phyloP scores from a whole-genome alignment of 1,284 basidiomycete species.

The Tilletia caries region DNA sequence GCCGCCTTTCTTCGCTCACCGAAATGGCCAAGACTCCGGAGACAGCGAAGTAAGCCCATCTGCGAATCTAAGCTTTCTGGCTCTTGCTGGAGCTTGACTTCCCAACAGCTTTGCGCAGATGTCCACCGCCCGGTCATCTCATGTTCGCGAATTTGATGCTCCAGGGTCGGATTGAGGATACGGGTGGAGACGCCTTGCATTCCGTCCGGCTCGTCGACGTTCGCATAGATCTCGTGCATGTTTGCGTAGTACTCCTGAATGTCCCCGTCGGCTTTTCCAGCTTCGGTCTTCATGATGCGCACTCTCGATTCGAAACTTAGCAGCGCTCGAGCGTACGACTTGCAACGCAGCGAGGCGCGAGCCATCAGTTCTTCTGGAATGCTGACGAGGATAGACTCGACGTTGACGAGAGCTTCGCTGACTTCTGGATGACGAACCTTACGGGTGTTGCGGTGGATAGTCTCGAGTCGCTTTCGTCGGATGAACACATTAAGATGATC shows the following conservation, averaged over 20 bases:
- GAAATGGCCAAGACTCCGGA: conserved; percentile 93
- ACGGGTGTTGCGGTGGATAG: conserved; percentile 19
- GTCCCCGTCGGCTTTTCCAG: conserved; percentile 35
- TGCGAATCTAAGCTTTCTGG: conserved; percentile 87
- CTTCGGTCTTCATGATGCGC: conserved; percentile 42
- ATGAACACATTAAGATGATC: conserved; percentile 94
- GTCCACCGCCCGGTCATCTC: conserved; percentile 98
- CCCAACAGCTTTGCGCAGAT: conserved; percentile 98
- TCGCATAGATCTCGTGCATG: conserved; percentile 91
- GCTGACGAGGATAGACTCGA: conserved; percentile 75
- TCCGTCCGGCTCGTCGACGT: conserved; percentile 95
- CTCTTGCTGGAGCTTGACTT: conserved; percentile 85
- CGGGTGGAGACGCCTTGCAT: conserved; percentile 96
- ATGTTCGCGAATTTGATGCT: conserved; percentile 96
- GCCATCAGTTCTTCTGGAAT: conserved; percentile 88
- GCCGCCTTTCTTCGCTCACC: conserved; percentile 58
- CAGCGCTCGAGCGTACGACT: conserved; percentile 85
- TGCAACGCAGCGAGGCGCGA: conserved; percentile 87
- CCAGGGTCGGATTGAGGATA: conserved; percentile 82
- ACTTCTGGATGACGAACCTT: conserved; percentile 14
- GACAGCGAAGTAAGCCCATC: conserved; percentile 81
- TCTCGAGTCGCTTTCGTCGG: conserved; percentile 56
- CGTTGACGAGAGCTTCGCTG: conserved; percentile 55
- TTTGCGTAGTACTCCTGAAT: conserved; percentile 77
- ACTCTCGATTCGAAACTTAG: conserved; percentile 81